Conservation (phyloP, 208 protist species). For the Crithidia fasciculata region DNA sequence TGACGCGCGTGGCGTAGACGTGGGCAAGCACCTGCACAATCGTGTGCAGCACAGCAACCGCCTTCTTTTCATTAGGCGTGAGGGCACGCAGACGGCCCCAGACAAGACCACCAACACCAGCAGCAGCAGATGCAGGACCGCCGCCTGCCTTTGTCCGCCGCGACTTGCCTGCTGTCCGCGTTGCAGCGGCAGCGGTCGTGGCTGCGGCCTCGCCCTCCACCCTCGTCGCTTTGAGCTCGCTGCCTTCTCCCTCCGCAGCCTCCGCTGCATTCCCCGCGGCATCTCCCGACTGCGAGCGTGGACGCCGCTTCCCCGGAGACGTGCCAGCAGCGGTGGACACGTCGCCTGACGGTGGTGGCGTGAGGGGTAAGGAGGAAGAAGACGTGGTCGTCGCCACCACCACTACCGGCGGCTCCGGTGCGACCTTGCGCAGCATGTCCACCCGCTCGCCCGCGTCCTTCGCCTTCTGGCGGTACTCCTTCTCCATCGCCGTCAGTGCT, state of each 20-base stretch:
- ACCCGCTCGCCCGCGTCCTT: slow-evolving; percentile 58
- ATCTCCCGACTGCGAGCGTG: not conserved
- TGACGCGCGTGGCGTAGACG: slow-evolving; percentile 80
- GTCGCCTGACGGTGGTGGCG: not conserved
- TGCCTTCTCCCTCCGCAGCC: not conserved
- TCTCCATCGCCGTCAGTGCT: slow-evolving; percentile 45
- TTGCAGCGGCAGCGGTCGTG: not conserved
- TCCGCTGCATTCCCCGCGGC: not conserved
- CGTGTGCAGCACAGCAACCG: slow-evolving; percentile 59
- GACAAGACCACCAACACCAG: slow-evolving; percentile 18
- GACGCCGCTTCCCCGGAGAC: not conserved
- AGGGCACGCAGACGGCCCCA: slow-evolving; percentile 65
- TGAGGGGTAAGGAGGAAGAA: not conserved
- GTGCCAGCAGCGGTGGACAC: not conserved
- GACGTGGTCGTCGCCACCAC: slow-evolving; percentile 1
- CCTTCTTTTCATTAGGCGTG: slow-evolving; percentile 77
- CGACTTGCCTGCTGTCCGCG: not conserved
- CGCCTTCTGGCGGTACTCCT: slow-evolving; percentile 46
- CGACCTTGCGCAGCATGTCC: slow-evolving; percentile 60
- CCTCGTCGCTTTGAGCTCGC: slow-evolving; percentile 5
- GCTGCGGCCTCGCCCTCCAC: not conserved
- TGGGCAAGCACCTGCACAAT: slow-evolving; percentile 76
- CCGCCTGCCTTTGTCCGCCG: not conserved
- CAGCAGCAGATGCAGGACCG: not conserved
- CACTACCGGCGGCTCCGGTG: slow-evolving; percentile 27